Percentiles rank a stretch among this genome's conserved stretches.
phyloP scores from a whole-genome alignment of 768 basidiomycete genomes.

The Tephrocybe sp. region DNA sequence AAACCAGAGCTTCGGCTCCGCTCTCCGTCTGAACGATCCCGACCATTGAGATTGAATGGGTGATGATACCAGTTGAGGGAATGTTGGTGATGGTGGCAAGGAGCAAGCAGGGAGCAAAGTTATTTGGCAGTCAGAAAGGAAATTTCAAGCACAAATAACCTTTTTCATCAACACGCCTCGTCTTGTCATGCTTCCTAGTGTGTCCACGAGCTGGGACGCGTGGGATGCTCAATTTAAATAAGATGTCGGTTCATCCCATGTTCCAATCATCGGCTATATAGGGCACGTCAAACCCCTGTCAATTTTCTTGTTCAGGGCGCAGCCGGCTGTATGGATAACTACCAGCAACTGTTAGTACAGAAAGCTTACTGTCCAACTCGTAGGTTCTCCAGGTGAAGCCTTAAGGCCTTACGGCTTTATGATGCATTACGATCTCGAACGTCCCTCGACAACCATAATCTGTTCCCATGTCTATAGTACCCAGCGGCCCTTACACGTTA shows the following conservation, averaged over 20 bases:
- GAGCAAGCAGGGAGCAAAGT: neutral
- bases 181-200: neutral
- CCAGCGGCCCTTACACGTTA: constrained; percentile 7
- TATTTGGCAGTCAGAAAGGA: neutral
- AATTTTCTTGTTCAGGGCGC: no score
- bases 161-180: neutral
- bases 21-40: no score
- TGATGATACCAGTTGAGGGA: neutral
- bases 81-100: neutral
- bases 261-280: no score
- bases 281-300: no score
- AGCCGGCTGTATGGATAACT: neutral
- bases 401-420: neutral
- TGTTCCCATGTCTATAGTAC: constrained; percentile 6
- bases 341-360: neutral
- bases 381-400: constrained; percentile 4
- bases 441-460: neutral
- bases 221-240: no score
- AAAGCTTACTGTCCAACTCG: constrained; percentile 4
- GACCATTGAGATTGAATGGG: no score
- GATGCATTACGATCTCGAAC: constrained; percentile 10
- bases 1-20: no score
- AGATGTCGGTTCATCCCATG: no score
- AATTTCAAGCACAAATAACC: neutral
- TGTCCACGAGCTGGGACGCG: no score